These are phyloP conservation scores for Boletus eberwhitei DNA, from an alignment of 768 basidiomycete genomes.

Conservation along the genomic window DNA sequence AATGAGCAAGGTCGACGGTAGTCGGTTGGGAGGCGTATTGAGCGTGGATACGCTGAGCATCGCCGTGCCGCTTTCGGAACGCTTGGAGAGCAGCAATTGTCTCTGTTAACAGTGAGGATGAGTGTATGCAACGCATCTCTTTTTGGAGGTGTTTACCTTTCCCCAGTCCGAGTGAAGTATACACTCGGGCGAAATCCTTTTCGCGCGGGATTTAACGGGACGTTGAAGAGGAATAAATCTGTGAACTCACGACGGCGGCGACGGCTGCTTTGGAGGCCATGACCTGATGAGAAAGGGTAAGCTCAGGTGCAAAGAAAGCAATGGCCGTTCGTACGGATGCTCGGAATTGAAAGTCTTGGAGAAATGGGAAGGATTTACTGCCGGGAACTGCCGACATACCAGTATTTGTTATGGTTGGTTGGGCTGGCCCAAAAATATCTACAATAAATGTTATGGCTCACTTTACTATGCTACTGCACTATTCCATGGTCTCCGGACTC, in stretches of 20 bases:
- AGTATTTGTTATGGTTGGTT: neutral
- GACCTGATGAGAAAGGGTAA: constrained; percentile 16
- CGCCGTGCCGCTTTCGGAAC: constrained; percentile 93
- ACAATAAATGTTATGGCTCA: no score
- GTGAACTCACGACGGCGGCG: constrained; percentile 55
- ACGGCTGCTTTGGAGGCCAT: constrained; percentile 75
- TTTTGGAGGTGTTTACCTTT: constrained; percentile 52
- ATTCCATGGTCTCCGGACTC: no score
- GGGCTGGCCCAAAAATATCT: neutral
- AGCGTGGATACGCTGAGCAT: constrained; percentile 73
- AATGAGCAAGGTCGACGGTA: constrained; percentile 87
- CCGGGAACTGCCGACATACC: constrained; percentile 29
- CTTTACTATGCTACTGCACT: no score
- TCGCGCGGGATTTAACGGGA: constrained; percentile 6
- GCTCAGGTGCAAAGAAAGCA: neutral
- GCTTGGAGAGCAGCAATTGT: constrained; percentile 87
- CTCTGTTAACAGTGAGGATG: constrained; percentile 46
- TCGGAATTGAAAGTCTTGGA: constrained; percentile 14
- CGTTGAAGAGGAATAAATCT: neutral
- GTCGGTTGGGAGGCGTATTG: constrained; percentile 68
- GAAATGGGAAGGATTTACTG: constrained; percentile 8
- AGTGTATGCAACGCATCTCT: neutral
- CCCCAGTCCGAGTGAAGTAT: constrained; percentile 77
- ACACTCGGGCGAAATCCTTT: constrained; percentile 83
- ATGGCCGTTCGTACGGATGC: constrained; percentile 13